phyloP scores from a whole-genome alignment of 2,329 filamentous ascomycete species.

The Aspergillus aculeatinus region DNA sequence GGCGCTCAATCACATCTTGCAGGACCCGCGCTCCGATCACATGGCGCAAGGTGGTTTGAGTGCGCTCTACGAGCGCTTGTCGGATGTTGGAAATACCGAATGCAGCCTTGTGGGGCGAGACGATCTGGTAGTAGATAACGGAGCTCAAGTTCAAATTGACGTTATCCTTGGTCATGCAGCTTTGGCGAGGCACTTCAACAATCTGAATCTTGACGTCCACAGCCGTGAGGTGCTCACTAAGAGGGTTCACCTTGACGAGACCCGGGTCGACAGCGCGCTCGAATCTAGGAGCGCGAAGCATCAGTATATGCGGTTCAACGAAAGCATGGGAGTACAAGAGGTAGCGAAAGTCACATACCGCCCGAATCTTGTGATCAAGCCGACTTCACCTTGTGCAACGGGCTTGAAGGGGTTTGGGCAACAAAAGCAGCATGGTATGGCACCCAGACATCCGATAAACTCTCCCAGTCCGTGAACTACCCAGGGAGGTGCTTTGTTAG shows the following conservation, averaged over 20 bases:
- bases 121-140: conserved; percentile 99
- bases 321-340: background rate
- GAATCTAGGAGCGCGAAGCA: conserved; percentile 53
- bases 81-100: conserved; percentile 95
- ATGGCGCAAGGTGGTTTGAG: conserved; percentile 94
- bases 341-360: conserved; percentile 35
- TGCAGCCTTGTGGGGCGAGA: conserved; percentile 90
- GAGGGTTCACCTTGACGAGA: conserved; percentile 94
- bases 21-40: conserved; percentile 93
- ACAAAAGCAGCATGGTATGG: conserved; percentile 84
- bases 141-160: conserved; percentile 90
- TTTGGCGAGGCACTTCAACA: conserved; percentile 89
- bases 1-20: conserved; percentile 97
- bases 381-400: conserved; percentile 89
- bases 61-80: conserved; percentile 95
- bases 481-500: conserved; percentile 14
- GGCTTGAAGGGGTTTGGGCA: conserved; percentile 96
- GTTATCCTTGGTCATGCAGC: conserved; percentile 99
- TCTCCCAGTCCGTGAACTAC: conserved; percentile 71
- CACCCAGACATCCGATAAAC: conserved; percentile 74
- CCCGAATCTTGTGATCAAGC: conserved; percentile 93
- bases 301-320: background rate
- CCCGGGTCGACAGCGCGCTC: conserved; percentile 95
- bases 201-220: conserved; percentile 99
- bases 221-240: conserved; percentile 83